These are phyloP conservation scores for Dactylonectria estremocensis DNA, from an alignment of 2,329 filamentous ascomycete genomes.

Conservation along the genomic window DNA sequence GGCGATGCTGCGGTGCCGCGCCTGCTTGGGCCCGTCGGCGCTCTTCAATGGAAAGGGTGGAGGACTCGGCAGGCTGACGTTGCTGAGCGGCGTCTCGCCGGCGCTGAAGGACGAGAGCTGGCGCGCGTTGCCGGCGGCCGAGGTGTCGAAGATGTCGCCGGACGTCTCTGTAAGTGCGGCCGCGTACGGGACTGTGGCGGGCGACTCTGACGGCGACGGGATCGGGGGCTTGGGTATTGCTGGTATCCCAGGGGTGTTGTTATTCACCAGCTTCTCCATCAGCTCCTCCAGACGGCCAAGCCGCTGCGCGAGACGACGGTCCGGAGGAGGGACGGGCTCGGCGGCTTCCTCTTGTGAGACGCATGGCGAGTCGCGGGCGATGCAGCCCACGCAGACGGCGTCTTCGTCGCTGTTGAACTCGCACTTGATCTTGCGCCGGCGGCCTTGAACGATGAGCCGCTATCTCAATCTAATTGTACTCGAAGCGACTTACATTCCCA, in stretches of 20 bases:
- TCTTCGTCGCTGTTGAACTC: conserved; percentile 60
- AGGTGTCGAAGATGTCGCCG: conserved; percentile 39
- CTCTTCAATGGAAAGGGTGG: neutral
- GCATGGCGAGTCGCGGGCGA: conserved; percentile 58
- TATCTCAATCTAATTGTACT: neutral
- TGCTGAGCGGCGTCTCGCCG: conserved; percentile 9
- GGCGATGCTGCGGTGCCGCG: conserved; percentile 35
- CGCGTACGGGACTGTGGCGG: conserved; percentile 23
- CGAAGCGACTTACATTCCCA: conserved; percentile 68
- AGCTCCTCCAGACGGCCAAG: conserved; percentile 63
- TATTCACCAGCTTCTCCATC: conserved; percentile 62
- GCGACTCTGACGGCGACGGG: conserved; percentile 38
- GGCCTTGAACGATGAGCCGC: conserved; percentile 38
- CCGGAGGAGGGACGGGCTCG: conserved; percentile 51
- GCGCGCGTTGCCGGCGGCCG: conserved; percentile 41
- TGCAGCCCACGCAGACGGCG: conserved; percentile 63
- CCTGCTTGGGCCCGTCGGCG: conserved; percentile 13
- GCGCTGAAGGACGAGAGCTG: conserved; percentile 35
- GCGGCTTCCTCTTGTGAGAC: conserved; percentile 64
- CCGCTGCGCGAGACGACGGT: conserved; percentile 59
- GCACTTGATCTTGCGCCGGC: conserved; percentile 68
- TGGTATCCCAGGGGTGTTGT: conserved; percentile 20
- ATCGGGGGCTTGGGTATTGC: neutral
- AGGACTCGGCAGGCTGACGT: conserved; percentile 16
- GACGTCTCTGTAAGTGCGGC: conserved; percentile 48